phyloP scores from a whole-genome alignment of 1,284 basidiomycete genomes.

The Pyrrhoderma lamaoense region DNA sequence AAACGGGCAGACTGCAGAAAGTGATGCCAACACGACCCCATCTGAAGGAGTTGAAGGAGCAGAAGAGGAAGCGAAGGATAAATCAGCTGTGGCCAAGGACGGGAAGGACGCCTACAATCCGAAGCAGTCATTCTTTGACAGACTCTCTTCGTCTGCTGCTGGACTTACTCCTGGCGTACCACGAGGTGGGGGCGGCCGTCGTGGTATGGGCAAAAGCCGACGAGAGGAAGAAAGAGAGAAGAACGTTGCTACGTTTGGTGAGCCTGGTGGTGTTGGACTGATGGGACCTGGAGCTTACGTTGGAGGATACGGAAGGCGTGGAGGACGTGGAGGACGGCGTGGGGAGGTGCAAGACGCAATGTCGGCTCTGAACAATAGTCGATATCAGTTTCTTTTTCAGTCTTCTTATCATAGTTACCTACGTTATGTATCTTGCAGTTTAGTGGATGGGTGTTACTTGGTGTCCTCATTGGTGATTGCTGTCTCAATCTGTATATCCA shows the following conservation, averaged over 20 bases:
- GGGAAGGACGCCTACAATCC: slow-evolving; percentile 57
- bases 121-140: slow-evolving; percentile 71
- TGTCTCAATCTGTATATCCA: no score
- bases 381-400: no score
- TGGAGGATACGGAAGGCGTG: slow-evolving; percentile 41
- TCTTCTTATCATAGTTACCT: no score
- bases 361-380: neutral
- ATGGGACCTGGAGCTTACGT: slow-evolving; percentile 59
- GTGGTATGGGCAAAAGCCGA: slow-evolving; percentile 51
- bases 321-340: slow-evolving; percentile 36
- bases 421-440: no score
- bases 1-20: slow-evolving; percentile 20
- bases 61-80: slow-evolving; percentile 14
- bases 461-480: no score
- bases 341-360: slow-evolving; percentile 22
- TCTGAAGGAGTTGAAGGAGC: slow-evolving; percentile 7
- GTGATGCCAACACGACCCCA: slow-evolving; percentile 19
- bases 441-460: no score
- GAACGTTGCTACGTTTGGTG: slow-evolving; percentile 77
- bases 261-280: slow-evolving; percentile 66
- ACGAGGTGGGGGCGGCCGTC: slow-evolving; percentile 36
- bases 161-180: slow-evolving; percentile 15
- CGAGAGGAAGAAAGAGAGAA: slow-evolving; percentile 72
- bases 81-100: slow-evolving; percentile 24
- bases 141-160: slow-evolving; percentile 52